Percentiles rank a stretch among this genome's conserved stretches.
These are phyloP conservation scores for Backusella luteola DNA, from an alignment of 192 early-diverging fungal species.

Conservation along the genomic window DNA sequence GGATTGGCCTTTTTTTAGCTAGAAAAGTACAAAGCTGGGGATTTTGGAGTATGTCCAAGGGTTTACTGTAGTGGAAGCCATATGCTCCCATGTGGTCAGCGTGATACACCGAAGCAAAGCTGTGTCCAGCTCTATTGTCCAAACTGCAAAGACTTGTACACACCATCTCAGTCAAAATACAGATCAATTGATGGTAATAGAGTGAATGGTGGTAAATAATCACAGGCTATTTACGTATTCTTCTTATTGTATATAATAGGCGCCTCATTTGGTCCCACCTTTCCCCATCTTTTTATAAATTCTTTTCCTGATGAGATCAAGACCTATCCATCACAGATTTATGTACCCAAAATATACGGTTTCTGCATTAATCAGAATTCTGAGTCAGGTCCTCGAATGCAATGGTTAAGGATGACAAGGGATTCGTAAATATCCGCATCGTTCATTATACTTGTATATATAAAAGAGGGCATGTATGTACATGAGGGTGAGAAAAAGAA, in stretches of 20 bases:
- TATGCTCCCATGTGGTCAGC: conserved; percentile 71
- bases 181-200: conserved; percentile 62
- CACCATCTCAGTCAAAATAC: conserved; percentile 68
- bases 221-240: background rate
- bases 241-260: conserved; percentile 49
- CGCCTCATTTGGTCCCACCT: conserved; percentile 94
- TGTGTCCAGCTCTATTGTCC: conserved; percentile 79
- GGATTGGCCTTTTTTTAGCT: conserved; percentile 35
- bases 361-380: conserved; percentile 82
- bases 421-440: background rate
- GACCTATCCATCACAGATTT: conserved; percentile 52
- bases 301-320: conserved; percentile 79
- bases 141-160: conserved; percentile 77
- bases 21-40: conserved; percentile 70
- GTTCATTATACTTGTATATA: background rate
- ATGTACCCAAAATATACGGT: conserved; percentile 88
- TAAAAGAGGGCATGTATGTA: background rate
- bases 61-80: conserved; percentile 60
- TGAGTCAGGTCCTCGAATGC: conserved; percentile 82
- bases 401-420: conserved; percentile 74
- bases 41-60: conserved; percentile 79
- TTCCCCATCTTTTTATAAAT: conserved; percentile 90
- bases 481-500: background rate
- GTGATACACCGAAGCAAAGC: conserved; percentile 64
- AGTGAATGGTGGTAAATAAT: background rate